phyloP scores from a whole-genome alignment of 495 filamentous ascomycete genomes.

The Achaetomiella virescens region DNA sequence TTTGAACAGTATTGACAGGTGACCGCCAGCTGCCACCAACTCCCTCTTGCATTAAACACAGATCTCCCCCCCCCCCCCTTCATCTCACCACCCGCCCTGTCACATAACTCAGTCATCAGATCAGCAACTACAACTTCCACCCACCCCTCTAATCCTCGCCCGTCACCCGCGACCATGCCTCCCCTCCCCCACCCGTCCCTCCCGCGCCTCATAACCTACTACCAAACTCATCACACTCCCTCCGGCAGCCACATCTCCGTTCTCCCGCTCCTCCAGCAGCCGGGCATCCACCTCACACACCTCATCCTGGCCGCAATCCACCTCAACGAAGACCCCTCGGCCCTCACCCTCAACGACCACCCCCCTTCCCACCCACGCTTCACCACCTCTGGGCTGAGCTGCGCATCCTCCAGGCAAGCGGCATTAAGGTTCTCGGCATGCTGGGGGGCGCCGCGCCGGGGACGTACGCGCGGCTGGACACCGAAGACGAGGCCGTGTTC shows the following conservation, averaged over 20 bases:
- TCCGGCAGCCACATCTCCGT: conserved; percentile 59
- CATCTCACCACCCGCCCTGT: too few species aligned
- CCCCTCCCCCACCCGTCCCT: conserved; percentile 16
- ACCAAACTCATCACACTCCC: conserved; percentile 46
- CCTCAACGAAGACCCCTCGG: conserved; percentile 57
- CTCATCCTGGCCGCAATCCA: conserved; percentile 76
- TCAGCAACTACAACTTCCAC: too few species aligned
- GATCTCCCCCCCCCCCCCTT: too few species aligned
- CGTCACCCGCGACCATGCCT: too few species aligned
- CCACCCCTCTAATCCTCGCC: too few species aligned
- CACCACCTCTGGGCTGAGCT: conserved; percentile 65
- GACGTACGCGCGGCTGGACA: conserved; percentile 57
- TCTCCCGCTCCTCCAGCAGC: conserved; percentile 60
- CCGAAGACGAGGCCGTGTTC: conserved; percentile 43
- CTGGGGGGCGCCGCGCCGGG: conserved; percentile 74
- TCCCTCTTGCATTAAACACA: too few species aligned
- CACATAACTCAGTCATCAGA: too few species aligned
- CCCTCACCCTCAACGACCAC: conserved; percentile 72
- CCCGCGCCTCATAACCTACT: conserved; percentile 23
- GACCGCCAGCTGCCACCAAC: too few species aligned
- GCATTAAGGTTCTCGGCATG: conserved; percentile 75
- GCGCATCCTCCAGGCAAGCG: conserved; percentile 54
- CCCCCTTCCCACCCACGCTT: conserved; percentile 52
- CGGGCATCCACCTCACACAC: conserved; percentile 54
- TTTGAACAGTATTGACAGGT: too few species aligned